A percentile compares a stretch with the other conserved stretches of the same genome.
These are phyloP conservation scores for Colletotrichum camelliae DNA, from an alignment of 2,329 filamentous ascomycete species.

Conservation along the genomic window DNA sequence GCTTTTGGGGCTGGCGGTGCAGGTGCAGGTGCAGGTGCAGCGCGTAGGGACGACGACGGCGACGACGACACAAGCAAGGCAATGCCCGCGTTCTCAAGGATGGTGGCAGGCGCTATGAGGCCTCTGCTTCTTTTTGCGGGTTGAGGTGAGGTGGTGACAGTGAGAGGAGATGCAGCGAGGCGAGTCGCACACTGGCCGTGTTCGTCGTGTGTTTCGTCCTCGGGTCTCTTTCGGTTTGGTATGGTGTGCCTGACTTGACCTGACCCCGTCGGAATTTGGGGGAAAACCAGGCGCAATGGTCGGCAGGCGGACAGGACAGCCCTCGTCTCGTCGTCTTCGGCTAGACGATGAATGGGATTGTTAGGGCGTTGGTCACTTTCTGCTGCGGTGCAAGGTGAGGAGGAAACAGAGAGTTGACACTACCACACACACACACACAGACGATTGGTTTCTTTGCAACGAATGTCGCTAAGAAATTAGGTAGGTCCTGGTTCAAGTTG, in stretches of 20 bases:
- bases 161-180: not conserved
- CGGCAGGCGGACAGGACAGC: not conserved
- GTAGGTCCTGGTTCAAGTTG: not conserved
- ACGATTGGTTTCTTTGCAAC: not conserved
- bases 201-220: constrained; percentile 11
- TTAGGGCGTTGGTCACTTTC: not conserved
- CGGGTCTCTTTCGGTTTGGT: not conserved
- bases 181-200: constrained; percentile 11
- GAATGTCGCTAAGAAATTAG: constrained; percentile 4
- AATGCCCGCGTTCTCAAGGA: not conserved
- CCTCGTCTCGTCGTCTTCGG: not conserved
- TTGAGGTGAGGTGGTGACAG: not conserved
- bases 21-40: not conserved
- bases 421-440: not conserved
- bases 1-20: constrained; percentile 3
- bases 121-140: not conserved
- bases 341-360: not conserved
- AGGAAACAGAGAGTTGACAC: not conserved
- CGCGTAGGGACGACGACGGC: not conserved
- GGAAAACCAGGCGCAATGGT: not conserved
- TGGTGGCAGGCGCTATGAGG: not conserved
- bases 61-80: not conserved
- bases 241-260: not conserved
- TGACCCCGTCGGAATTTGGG: not conserved
- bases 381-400: not conserved